Percentiles rank a stretch among this genome's conserved stretches.
These are phyloP conservation scores for Linnemannia elongata DNA, from an alignment of 192 early-diverging fungal species.

Conservation along the genomic window DNA sequence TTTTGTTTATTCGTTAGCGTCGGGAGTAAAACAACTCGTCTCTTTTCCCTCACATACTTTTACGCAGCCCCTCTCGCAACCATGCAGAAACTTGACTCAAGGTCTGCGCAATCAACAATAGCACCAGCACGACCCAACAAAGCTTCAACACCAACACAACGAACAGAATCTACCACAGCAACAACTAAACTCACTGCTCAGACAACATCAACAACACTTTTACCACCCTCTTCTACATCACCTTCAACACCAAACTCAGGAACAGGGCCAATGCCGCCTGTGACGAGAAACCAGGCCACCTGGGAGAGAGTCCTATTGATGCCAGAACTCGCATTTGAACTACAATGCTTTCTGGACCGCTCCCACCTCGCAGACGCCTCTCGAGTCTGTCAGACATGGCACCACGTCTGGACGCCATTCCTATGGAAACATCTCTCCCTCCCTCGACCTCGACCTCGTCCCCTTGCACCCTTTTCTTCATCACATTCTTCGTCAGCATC, in stretches of 20 bases:
- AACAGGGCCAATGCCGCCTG: neutral
- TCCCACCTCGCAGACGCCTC: conserved; percentile 4
- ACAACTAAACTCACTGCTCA: neutral
- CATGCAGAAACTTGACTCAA: neutral
- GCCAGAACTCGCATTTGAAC: conserved; percentile 24
- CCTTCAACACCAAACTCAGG: neutral
- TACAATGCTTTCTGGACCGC: conserved; percentile 6
- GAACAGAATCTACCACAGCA: neutral
- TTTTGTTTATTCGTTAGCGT: neutral
- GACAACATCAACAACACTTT: neutral
- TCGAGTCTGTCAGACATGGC: conserved; percentile 18
- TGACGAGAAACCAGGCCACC: neutral
- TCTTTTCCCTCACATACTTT: neutral
- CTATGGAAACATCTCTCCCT: conserved; percentile 23
- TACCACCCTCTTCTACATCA: neutral
- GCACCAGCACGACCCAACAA: neutral
- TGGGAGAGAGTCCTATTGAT: neutral
- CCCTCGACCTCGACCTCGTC: conserved; percentile 1
- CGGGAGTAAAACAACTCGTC: neutral
- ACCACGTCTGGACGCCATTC: conserved; percentile 13
- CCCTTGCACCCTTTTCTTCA: neutral
- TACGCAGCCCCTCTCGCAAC: neutral
- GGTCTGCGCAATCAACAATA: neutral
- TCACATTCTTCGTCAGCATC: neutral
- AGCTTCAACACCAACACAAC: neutral